These are phyloP conservation scores for Porodaedalea pini DNA, from an alignment of 1,284 basidiomycete species.

Conservation along the genomic window DNA sequence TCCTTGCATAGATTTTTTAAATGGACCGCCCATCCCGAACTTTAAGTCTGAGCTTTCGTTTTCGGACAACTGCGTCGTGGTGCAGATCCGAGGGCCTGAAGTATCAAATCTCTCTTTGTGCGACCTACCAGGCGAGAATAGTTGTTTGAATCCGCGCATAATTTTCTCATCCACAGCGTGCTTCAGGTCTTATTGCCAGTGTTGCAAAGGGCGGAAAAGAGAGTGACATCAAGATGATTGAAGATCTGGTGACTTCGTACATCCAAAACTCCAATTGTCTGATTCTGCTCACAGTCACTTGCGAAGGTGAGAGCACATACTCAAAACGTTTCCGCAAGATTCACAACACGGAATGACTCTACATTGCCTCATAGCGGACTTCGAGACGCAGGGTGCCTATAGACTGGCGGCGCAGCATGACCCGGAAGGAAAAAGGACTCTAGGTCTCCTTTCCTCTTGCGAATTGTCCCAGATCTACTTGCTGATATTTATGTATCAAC, in stretches of 20 bases:
- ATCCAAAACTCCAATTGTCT: slow-evolving; percentile 63
- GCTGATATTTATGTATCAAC: neutral
- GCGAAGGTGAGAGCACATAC: slow-evolving; percentile 52
- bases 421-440: slow-evolving; percentile 58
- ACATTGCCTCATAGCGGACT: slow-evolving; percentile 50
- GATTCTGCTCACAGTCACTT: slow-evolving; percentile 66
- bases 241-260: slow-evolving; percentile 53
- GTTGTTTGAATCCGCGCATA: neutral
- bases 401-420: slow-evolving; percentile 55
- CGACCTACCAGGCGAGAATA: slow-evolving; percentile 57
- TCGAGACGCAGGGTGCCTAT: slow-evolving; percentile 69
- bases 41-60: slow-evolving; percentile 45
- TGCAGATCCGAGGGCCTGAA: slow-evolving; percentile 64
- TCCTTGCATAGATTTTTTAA: slow-evolving; percentile 36
- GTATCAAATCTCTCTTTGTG: slow-evolving; percentile 70
- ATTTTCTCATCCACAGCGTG: neutral
- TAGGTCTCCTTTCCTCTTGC: slow-evolving; percentile 42
- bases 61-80: slow-evolving; percentile 58
- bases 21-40: slow-evolving; percentile 27
- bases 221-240: slow-evolving; percentile 59
- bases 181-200: slow-evolving; percentile 62
- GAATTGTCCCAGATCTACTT: neutral
- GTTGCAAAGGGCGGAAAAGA: slow-evolving; percentile 44
- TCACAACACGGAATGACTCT: neutral
- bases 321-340: neutral